Evolutionary conservation across 2,329 filamentous ascomycete species (phyloP).

Genomic region (Ophiocordyceps unilateralis): DNA sequence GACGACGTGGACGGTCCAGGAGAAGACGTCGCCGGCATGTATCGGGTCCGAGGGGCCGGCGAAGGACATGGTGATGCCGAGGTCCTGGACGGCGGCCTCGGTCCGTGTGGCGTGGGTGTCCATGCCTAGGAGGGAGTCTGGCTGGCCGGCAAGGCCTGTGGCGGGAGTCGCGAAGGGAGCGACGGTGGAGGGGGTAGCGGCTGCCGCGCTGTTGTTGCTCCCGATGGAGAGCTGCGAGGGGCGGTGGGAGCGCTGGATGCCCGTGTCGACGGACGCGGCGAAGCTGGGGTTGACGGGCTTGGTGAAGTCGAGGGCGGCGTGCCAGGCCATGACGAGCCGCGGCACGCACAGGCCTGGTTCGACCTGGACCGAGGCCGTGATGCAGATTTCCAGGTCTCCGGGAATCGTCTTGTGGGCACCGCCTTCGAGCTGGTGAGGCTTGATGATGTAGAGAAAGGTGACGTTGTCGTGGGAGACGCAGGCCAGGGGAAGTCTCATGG

Average conservation of each 20-base stretch:
- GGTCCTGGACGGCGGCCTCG: conserved; percentile 34
- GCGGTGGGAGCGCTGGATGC: conserved; percentile 42
- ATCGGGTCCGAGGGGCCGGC: conserved; percentile 39
- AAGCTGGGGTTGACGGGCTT: conserved; percentile 46
- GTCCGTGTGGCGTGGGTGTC: conserved; percentile 31
- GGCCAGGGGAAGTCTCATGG: conserved; percentile 33
- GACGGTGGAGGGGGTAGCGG: neutral
- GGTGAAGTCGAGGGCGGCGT: conserved; percentile 51
- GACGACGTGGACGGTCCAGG: conserved; percentile 58
- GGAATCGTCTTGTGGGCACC: conserved; percentile 24
- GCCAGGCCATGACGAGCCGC: conserved; percentile 48
- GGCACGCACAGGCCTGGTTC: conserved; percentile 41
- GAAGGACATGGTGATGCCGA: conserved; percentile 63
- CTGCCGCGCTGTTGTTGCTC: conserved; percentile 18
- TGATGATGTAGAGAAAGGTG: conserved; percentile 55
- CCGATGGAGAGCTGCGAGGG: conserved; percentile 47
- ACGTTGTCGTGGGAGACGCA: conserved; percentile 59
- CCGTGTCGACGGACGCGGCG: conserved; percentile 32
- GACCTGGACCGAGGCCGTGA: conserved; percentile 41
- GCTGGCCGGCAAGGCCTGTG: conserved; percentile 26
- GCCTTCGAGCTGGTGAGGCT: conserved; percentile 29
- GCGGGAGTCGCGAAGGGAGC: neutral
- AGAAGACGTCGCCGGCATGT: conserved; percentile 48
- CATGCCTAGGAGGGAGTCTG: conserved; percentile 41
- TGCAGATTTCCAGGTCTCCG: conserved; percentile 39